Evolutionary conservation across 129 eudicot species (phyloP).

Genomic region (Gnaphalium uliginosum): DNA sequence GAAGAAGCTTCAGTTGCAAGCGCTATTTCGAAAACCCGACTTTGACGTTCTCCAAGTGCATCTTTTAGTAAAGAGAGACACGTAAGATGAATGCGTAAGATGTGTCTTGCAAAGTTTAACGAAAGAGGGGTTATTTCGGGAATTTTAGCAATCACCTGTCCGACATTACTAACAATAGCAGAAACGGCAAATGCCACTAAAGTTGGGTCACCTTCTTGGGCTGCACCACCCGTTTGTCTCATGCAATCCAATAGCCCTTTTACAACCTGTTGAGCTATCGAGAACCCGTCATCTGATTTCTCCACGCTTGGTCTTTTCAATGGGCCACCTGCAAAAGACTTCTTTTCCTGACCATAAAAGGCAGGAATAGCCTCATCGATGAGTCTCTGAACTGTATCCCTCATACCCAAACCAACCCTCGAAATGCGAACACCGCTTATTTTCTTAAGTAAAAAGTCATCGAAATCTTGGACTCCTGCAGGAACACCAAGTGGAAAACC

Average conservation of each 20-base stretch:
- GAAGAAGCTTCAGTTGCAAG: slow-evolving; percentile 94
- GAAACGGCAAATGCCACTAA: slow-evolving; percentile 91
- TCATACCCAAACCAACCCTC: slow-evolving; percentile 82
- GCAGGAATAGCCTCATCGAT: slow-evolving; percentile 66
- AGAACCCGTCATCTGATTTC: slow-evolving; percentile 68
- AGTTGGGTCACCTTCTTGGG: slow-evolving; percentile 99
- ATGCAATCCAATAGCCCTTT: slow-evolving; percentile 85
- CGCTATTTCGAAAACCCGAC: slow-evolving; percentile 97
- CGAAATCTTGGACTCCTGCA: slow-evolving; percentile 84
- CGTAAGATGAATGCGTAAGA: slow-evolving; percentile 66
- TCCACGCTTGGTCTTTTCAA: slow-evolving; percentile 54
- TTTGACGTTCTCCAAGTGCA: slow-evolving; percentile 95
- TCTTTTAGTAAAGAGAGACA: slow-evolving; percentile 77
- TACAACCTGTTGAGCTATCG: slow-evolving; percentile 68
- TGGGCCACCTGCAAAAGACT: slow-evolving; percentile 50
- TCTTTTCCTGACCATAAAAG: slow-evolving; percentile 72
- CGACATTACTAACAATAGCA: slow-evolving; percentile 75
- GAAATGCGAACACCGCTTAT: slow-evolving; percentile 75
- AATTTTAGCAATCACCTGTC: slow-evolving; percentile 72
- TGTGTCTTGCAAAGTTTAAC: slow-evolving; percentile 55
- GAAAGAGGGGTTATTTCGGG: slow-evolving; percentile 56
- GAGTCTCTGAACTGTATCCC: slow-evolving; percentile 70
- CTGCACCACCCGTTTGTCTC: slow-evolving; percentile 99
- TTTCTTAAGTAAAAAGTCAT: slow-evolving; percentile 81
- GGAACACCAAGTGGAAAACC: slow-evolving; percentile 85